phyloP scores from a whole-genome alignment of 2,329 filamentous ascomycete genomes.

The Sclerotinia minor region DNA sequence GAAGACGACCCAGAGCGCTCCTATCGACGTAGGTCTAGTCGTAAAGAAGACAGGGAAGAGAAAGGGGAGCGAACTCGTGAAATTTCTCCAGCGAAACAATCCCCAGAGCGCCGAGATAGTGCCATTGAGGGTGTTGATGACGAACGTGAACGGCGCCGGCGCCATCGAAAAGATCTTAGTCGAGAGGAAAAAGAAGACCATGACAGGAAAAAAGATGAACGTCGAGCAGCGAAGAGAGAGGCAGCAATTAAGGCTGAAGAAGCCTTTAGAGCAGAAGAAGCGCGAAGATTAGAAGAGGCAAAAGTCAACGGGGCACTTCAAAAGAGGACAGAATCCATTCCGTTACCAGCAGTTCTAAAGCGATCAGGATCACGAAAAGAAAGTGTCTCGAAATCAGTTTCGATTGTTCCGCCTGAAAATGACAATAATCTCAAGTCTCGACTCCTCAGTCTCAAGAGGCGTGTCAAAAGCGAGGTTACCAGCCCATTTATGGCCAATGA shows the following conservation, averaged over 20 bases:
- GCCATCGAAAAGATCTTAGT: conserved; percentile 34
- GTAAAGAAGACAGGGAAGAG: conserved; percentile 14
- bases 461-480: conserved; percentile 34
- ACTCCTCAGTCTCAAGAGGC: conserved; percentile 15
- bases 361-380: conserved; percentile 22
- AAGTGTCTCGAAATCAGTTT: conserved; percentile 4
- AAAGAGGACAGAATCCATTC: neutral
- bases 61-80: conserved; percentile 5
- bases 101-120: conserved; percentile 37
- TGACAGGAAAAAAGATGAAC: conserved; percentile 38
- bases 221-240: conserved; percentile 29
- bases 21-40: conserved; percentile 4
- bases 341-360: neutral
- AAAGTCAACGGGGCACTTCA: conserved; percentile 8
- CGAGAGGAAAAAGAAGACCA: conserved; percentile 40
- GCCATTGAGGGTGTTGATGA: conserved; percentile 36
- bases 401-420: conserved; percentile 15
- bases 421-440: conserved; percentile 3
- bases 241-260: conserved; percentile 17
- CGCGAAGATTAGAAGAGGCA: conserved; percentile 5
- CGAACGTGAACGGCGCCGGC: conserved; percentile 26
- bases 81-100: conserved; percentile 24
- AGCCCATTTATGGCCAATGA: conserved; percentile 33
- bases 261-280: conserved; percentile 9
- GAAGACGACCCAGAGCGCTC: conserved; percentile 5